These are phyloP conservation scores for Boletus sp. DNA, from an alignment of 768 basidiomycete genomes.

Conservation along the genomic window DNA sequence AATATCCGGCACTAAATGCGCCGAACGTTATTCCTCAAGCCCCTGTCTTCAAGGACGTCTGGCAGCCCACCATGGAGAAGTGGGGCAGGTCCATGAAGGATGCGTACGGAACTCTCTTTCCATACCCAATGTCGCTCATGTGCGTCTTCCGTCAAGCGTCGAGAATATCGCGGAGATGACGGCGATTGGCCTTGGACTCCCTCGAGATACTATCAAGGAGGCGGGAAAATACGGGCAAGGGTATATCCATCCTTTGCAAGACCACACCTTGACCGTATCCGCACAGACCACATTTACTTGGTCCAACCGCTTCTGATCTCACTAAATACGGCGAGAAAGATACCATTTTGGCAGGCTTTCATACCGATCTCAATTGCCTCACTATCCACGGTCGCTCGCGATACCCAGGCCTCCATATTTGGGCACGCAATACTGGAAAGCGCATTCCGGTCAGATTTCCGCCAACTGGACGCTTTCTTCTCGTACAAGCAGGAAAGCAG, in stretches of 20 bases:
- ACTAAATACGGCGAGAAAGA: conserved; percentile 70
- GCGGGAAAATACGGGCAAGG: conserved; percentile 83
- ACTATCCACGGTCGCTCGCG: conserved; percentile 87
- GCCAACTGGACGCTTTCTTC: conserved; percentile 68
- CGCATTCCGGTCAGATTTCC: conserved; percentile 87
- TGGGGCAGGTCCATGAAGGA: conserved; percentile 90
- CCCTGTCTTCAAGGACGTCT: conserved; percentile 51
- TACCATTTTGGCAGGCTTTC: conserved; percentile 91
- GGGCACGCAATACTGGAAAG: conserved; percentile 93
- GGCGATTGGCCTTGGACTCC: conserved; percentile 77
- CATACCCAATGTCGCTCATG: conserved; percentile 3
- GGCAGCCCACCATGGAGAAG: conserved; percentile 72
- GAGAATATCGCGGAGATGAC: conserved; percentile 86
- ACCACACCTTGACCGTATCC: neutral
- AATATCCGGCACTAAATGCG: conserved; percentile 74
- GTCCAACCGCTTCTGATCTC: conserved; percentile 91
- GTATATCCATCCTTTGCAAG: neutral
- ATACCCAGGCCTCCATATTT: conserved; percentile 87
- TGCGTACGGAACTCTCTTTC: conserved; percentile 51
- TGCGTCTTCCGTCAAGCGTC: conserved; percentile 47
- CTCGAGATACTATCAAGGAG: conserved; percentile 63
- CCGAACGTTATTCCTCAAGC: conserved; percentile 79
- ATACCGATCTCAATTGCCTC: conserved; percentile 90
- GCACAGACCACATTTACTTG: conserved; percentile 77
- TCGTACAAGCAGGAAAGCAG: conserved; percentile 96